Evolutionary conservation across 2,329 filamentous ascomycete genomes (phyloP), one percentile per base, ranked within the genome.

Genomic region (Xylaria polymorpha): DNA sequence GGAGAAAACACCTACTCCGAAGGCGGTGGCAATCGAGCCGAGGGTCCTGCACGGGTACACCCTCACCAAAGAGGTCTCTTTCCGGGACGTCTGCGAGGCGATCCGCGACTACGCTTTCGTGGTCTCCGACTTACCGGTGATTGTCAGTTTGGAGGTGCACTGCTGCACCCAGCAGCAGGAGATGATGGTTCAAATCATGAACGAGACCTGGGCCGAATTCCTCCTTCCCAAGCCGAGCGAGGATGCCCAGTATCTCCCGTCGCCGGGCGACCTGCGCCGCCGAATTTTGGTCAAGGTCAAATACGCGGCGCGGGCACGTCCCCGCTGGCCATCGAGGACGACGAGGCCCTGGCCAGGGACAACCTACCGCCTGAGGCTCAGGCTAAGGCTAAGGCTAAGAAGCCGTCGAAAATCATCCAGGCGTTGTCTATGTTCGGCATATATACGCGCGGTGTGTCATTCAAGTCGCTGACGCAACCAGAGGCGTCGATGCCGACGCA

Each of bases 91-190:
- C 1, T 97, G 94, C 81, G 84, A 87, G 65, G 90, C 93, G 0
- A 94, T 98, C 72, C 85, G 89, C 39, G 88, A 97, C 65, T 88
- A 91, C 75, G 94, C 92, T 1, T 98, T 98, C 75, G 82, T 87
- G 3, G 87, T 85, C 4, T 91, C 88, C 22, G 90, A 95, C 69
- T 83, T 97, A 20, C 96, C 96, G 0, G 84, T 99, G n/a, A 95
- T 98, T 68, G 91, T 98, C 74, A 97, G 94, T 77, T 86, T 99
- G 39, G 96, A 99, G 80, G 93, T 98, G 0, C 96, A 98, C 82
- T 94, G 94, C 72, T 86, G 85, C 70, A 81, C 88, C 0, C 87
- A 91, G 66, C 96, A 99, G 80, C 96, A 99, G 79, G 87, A 92
- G 72, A 86, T 91, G 67, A 98, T 98, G 93, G 94, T 97, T 5